Percentiles rank a stretch among this genome's conserved stretches.
Evolutionary conservation across 352 stramenopile species (phyloP).

Genomic region (Pythium phragmitis): DNA sequence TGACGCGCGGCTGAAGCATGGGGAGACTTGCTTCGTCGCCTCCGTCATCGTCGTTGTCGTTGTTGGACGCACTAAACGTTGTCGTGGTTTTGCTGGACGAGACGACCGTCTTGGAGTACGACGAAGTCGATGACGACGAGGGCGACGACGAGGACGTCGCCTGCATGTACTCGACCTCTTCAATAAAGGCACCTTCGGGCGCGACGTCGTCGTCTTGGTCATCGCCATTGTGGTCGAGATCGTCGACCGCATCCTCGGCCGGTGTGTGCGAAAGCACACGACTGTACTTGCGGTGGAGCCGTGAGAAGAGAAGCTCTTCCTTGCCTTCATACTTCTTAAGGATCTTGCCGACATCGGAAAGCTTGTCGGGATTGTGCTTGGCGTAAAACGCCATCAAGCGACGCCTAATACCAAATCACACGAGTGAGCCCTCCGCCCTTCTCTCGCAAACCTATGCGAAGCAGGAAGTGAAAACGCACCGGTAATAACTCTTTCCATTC

Average conservation of each 20-base stretch:
- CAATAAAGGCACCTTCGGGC: slow-evolving; percentile 23
- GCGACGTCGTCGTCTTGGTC: slow-evolving; percentile 41
- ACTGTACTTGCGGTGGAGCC: slow-evolving; percentile 82
- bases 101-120: slow-evolving; percentile 13
- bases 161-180: slow-evolving; percentile 36
- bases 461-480: slow-evolving; percentile 29
- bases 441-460: not conserved
- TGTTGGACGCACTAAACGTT: slow-evolving; percentile 6
- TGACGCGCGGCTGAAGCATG: slow-evolving; percentile 30
- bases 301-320: slow-evolving; percentile 74
- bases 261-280: slow-evolving; percentile 38
- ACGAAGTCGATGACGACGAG: slow-evolving; percentile 11
- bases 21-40: slow-evolving; percentile 45
- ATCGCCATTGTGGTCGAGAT: slow-evolving; percentile 57
- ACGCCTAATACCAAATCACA: slow-evolving; percentile 32
- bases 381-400: slow-evolving; percentile 65
- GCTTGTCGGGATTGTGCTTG: slow-evolving; percentile 73
- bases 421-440: not conserved
- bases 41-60: slow-evolving; percentile 16
- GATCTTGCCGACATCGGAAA: slow-evolving; percentile 58
- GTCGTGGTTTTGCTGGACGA: slow-evolving; percentile 7
- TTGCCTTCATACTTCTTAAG: slow-evolving; percentile 75
- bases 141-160: slow-evolving; percentile 20
- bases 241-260: slow-evolving; percentile 23
- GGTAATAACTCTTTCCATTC: slow-evolving; percentile 36